These are phyloP conservation scores for Epichloe festucae DNA, from an alignment of 2,329 filamentous ascomycete genomes.

Conservation along the genomic window DNA sequence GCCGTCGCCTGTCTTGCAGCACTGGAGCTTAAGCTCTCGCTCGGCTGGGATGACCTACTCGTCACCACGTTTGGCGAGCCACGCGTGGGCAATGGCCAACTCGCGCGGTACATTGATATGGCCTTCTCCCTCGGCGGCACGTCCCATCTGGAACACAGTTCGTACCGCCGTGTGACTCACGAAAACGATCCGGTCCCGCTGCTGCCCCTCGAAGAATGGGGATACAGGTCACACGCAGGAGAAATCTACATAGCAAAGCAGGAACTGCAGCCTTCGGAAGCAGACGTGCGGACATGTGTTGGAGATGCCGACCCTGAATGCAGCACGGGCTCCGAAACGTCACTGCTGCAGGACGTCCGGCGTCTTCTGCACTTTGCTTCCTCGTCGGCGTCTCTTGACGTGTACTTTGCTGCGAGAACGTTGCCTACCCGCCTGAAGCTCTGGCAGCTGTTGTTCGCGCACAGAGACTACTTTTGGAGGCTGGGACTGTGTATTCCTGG, in stretches of 20 bases:
- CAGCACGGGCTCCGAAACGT: slow-evolving; percentile 46
- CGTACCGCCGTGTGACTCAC: slow-evolving; percentile 74
- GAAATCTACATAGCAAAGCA: slow-evolving; percentile 75
- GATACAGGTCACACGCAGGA: slow-evolving; percentile 70
- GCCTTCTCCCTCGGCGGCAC: slow-evolving; percentile 33
- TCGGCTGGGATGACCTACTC: slow-evolving; percentile 60
- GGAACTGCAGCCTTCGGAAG: slow-evolving; percentile 51
- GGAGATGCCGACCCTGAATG: slow-evolving; percentile 62
- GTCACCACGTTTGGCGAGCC: slow-evolving; percentile 94
- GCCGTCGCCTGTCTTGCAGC: slow-evolving; percentile 81
- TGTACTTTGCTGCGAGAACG: slow-evolving; percentile 26
- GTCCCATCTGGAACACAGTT: slow-evolving; percentile 19
- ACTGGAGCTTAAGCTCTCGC: slow-evolving; percentile 58
- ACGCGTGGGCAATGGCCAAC: slow-evolving; percentile 43
- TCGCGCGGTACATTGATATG: slow-evolving; percentile 41
- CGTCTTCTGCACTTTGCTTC: slow-evolving; percentile 13
- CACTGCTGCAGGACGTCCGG: slow-evolving; percentile 15
- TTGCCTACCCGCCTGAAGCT: slow-evolving; percentile 52
- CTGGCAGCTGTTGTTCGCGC: slow-evolving; percentile 89
- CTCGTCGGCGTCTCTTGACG: slow-evolving; percentile 13
- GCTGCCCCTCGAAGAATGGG: slow-evolving; percentile 78
- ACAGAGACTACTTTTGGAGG: slow-evolving; percentile 94
- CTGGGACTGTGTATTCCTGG: slow-evolving; percentile 80
- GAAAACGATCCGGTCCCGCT: slow-evolving; percentile 77
- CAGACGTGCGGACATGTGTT: slow-evolving; percentile 57